Base-by-base conservation (phyloP, 495 filamentous ascomycete genomes). In the Neurospora sp. region DNA sequence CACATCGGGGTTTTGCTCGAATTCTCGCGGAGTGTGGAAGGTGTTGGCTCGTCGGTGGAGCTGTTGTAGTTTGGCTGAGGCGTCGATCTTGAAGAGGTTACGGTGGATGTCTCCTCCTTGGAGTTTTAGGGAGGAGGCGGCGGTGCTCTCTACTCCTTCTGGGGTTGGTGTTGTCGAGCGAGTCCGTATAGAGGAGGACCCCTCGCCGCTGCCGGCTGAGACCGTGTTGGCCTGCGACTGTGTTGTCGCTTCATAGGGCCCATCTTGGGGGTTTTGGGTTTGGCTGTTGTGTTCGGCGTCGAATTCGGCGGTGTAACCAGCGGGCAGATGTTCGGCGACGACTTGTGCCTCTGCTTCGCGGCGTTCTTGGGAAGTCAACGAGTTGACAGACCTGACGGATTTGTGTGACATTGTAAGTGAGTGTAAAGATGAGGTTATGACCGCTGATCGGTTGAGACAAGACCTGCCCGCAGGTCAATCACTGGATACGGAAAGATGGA, bases 31-130 rank as follows among this genome's bases (percentile, higher is more conserved):
- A 65, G 82, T 78, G 45, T 89, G 87, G 76, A 91, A 91, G 20
- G 88, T 90, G 69, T 84, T 84, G 10, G 89, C 82, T 48, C 89
- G 83, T 74, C 85, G 82, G 70, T 86, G 85, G 48, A 82, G 76
- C 69, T 80, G 82, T 20, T 77, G 81, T 65, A 84, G 83, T 70
- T 78, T 82, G 20, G 82, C 84, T 68, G 84, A 84, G n/a, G 86
- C 83, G 14, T 86, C 83, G 40, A 89, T 84, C 74, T 86, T 87
- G 83, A 90, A 92, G n/a, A 91, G 84, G 74, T 90, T 88, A 31
- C 89, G 86, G 78, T 91, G 89, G 27, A 91, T 87, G 76, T 92
- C 90, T 41, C 90, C 90, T 20, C 89, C 90, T 75, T 89, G 89
- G 1, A 92, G 83, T 69, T 79, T 86, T 69, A 91, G 79, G 0